Percentiles rank a stretch among this genome's conserved stretches.
These are phyloP conservation scores for Oryza australiensis DNA, from an alignment of 176 grass and related monocot genomes.

Conservation along the genomic window DNA sequence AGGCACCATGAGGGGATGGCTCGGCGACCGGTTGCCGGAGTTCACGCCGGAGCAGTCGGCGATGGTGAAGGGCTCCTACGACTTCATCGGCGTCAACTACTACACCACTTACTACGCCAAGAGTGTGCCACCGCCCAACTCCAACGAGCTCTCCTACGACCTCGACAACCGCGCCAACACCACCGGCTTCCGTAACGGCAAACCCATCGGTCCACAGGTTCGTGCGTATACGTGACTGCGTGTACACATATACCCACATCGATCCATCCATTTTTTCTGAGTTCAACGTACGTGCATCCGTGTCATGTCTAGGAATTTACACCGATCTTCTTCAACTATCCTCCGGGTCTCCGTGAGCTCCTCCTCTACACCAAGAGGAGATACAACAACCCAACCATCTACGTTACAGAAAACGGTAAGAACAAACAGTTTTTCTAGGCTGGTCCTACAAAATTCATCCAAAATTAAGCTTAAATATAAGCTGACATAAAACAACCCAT, in stretches of 20 bases:
- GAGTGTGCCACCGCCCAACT: background rate
- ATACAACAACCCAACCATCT: conserved; percentile 53
- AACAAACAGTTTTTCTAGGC: too few relatives aligned
- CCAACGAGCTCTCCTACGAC: conserved; percentile 7
- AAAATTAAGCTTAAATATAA: background rate
- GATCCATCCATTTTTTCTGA: too few relatives aligned
- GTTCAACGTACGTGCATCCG: too few relatives aligned
- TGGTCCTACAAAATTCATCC: too few relatives aligned
- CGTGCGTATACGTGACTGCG: background rate
- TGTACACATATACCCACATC: too few relatives aligned
- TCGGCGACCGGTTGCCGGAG: conserved; percentile 51
- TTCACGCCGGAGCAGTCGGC: conserved; percentile 46
- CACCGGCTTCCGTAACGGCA: conserved; percentile 17
- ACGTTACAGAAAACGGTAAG: conserved; percentile 51
- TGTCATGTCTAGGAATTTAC: conserved; percentile 1
- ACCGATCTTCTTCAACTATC: conserved; percentile 51
- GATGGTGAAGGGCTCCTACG: conserved; percentile 49
- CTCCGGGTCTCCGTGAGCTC: conserved; percentile 37
- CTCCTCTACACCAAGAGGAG: conserved; percentile 51
- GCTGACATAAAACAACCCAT: too few relatives aligned
- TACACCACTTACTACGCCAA: conserved; percentile 45
- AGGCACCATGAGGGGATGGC: conserved; percentile 40
- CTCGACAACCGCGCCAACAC: conserved; percentile 35
- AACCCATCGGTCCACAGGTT: conserved; percentile 26
- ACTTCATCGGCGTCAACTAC: conserved; percentile 77